phyloP scores from a whole-genome alignment of 805 yeast species.

The Ogataea nakhonphanomensis region DNA sequence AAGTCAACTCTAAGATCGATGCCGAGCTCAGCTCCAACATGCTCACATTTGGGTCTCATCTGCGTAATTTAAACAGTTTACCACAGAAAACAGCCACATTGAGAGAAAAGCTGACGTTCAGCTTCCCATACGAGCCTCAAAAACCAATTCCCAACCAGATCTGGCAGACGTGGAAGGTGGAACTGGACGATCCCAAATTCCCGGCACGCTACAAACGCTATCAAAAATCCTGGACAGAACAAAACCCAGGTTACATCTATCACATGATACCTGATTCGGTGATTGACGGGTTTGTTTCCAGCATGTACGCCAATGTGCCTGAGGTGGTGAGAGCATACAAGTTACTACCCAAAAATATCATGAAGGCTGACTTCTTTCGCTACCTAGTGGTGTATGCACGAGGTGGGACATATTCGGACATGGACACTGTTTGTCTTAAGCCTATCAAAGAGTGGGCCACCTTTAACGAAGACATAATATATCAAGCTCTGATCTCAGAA shows the following conservation, averaged over 20 bases:
- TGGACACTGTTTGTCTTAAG: slow-evolving; percentile 78
- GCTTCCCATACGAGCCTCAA: slow-evolving; percentile 70
- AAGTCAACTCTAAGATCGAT: slow-evolving; percentile 4
- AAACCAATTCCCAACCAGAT: slow-evolving; percentile 70
- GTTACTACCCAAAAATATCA: slow-evolving; percentile 71
- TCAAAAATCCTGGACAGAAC: slow-evolving; percentile 60
- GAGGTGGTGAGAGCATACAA: slow-evolving; percentile 72
- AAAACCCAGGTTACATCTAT: slow-evolving; percentile 64
- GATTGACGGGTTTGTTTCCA: slow-evolving; percentile 52
- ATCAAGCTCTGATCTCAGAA: slow-evolving; percentile 7
- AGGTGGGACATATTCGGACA: slow-evolving; percentile 92
- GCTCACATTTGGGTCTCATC: slow-evolving; percentile 13
- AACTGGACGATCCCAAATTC: slow-evolving; percentile 51
- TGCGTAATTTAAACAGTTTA: slow-evolving; percentile 15
- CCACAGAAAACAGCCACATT: slow-evolving; percentile 23
- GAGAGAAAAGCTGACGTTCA: slow-evolving; percentile 60
- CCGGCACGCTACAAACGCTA: slow-evolving; percentile 49
- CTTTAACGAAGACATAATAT: slow-evolving; percentile 27
- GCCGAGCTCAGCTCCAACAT: slow-evolving; percentile 16
- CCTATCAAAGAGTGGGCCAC: slow-evolving; percentile 78
- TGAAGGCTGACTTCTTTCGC: slow-evolving; percentile 92
- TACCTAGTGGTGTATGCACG: slow-evolving; percentile 82
- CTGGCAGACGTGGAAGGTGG: slow-evolving; percentile 95
- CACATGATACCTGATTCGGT: slow-evolving; percentile 64
- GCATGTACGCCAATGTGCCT: slow-evolving; percentile 69